Percentiles rank a stretch among this genome's conserved stretches.
These are phyloP conservation scores for Cyphellophora europaea DNA, from an alignment of 2,329 filamentous ascomycete species.

Conservation along the genomic window DNA sequence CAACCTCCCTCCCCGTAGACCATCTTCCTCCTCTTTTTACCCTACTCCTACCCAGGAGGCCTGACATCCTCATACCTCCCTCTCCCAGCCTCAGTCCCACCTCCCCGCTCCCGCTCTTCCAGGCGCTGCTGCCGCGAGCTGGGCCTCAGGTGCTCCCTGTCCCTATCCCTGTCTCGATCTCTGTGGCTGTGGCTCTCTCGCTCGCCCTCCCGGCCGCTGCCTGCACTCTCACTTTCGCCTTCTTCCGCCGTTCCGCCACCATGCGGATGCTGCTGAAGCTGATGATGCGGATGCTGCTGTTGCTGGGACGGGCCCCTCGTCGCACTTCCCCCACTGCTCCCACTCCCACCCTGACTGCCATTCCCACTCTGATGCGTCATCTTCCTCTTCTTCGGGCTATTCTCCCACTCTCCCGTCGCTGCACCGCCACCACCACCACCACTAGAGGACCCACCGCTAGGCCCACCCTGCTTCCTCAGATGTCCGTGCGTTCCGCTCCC, in stretches of 20 bases:
- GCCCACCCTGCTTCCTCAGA: conserved; percentile 27
- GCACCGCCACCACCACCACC: too few relatives aligned
- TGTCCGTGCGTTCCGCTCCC: conserved; percentile 23
- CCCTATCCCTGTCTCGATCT: not conserved
- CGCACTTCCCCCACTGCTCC: not conserved
- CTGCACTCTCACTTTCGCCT: too few relatives aligned
- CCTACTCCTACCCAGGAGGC: too few relatives aligned
- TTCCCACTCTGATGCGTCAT: conserved; percentile 33
- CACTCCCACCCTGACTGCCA: not conserved
- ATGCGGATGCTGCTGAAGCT: too few relatives aligned
- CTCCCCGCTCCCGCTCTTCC: not conserved
- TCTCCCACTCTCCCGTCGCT: conserved; percentile 50
- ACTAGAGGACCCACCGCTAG: too few relatives aligned
- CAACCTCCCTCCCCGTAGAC: too few relatives aligned
- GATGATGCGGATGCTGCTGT: too few relatives aligned
- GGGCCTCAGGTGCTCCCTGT: not conserved
- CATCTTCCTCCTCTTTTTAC: too few relatives aligned
- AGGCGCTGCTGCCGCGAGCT: not conserved
- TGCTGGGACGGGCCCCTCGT: too few relatives aligned
- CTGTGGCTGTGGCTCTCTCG: not conserved
- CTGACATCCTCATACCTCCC: too few relatives aligned
- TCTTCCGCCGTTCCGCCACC: too few relatives aligned
- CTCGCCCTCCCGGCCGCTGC: not conserved
- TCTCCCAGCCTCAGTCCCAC: too few relatives aligned
- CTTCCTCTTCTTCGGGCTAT: conserved; percentile 81